Conservation (phyloP, 768 basidiomycete genomes). For the Cantharellus anzutake region DNA sequence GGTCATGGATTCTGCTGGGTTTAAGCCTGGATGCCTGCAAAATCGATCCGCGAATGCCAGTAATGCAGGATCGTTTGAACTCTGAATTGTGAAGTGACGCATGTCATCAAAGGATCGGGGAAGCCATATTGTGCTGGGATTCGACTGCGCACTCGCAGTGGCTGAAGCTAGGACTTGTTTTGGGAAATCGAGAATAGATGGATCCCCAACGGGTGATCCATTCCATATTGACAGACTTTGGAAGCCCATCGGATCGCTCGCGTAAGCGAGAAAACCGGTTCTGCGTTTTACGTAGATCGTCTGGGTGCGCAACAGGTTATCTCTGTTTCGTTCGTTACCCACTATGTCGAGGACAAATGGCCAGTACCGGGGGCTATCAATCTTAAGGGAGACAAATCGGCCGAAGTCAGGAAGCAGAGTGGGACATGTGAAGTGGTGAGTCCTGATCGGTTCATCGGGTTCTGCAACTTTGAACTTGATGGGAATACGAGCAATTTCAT, state of each 20-base stretch:
- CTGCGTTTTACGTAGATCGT: constrained; percentile 85
- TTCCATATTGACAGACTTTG: constrained; percentile 80
- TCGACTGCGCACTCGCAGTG: constrained; percentile 43
- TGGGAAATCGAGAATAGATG: constrained; percentile 73
- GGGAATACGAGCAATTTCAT: constrained; percentile 80
- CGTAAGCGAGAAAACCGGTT: constrained; percentile 83
- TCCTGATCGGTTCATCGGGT: constrained; percentile 31
- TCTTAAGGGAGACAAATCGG: constrained; percentile 57
- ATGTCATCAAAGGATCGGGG: constrained; percentile 26
- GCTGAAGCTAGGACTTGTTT: constrained; percentile 25
- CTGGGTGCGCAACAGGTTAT: constrained; percentile 49
- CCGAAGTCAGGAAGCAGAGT: constrained; percentile 84
- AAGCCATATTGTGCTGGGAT: constrained; percentile 17
- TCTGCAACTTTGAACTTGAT: constrained; percentile 72
- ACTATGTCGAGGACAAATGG: constrained; percentile 71
- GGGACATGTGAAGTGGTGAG: constrained; percentile 72
- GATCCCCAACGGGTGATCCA: constrained; percentile 66
- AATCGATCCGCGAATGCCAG: constrained; percentile 68
- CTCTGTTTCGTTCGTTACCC: constrained; percentile 44
- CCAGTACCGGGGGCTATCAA: constrained; percentile 94
- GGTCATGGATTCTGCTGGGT: constrained; percentile 31
- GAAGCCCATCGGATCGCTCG: constrained; percentile 84
- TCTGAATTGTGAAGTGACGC: constrained; percentile 69
- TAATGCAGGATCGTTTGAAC: constrained; percentile 64
- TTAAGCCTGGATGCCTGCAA: constrained; percentile 33